phyloP scores from a whole-genome alignment of 2,329 filamentous ascomycete genomes.

The Grosmannia clavigera region DNA sequence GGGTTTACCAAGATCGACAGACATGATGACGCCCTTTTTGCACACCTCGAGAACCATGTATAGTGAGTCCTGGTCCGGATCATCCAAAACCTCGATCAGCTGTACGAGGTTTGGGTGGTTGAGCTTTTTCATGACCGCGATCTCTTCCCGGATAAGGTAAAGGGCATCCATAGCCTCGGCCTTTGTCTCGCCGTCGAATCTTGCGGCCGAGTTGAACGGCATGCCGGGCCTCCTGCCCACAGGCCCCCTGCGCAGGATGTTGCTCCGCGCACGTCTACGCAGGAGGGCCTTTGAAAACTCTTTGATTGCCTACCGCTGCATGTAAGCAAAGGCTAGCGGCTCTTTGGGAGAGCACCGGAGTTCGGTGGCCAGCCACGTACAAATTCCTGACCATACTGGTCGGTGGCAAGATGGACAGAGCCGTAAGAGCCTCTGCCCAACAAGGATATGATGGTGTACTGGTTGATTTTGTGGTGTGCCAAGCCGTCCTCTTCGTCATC shows the following conservation, averaged over 20 bases:
- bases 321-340: constrained; percentile 6
- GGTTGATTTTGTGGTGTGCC: constrained; percentile 80
- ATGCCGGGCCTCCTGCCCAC: constrained; percentile 37
- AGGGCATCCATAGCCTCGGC: constrained; percentile 59
- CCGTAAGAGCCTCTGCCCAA: constrained; percentile 96
- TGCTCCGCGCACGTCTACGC: constrained; percentile 79
- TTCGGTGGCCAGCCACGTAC: constrained; percentile 38
- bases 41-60: constrained; percentile 99
- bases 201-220: constrained; percentile 9
- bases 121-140: constrained; percentile 98
- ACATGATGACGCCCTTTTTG: constrained; percentile 95
- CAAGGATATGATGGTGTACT: constrained; percentile 87
- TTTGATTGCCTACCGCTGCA: constrained; percentile 63
- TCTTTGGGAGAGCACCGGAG: neutral
- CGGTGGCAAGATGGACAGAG: constrained; percentile 76
- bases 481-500: constrained; percentile 74
- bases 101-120: constrained; percentile 90
- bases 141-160: constrained; percentile 85
- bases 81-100: constrained; percentile 87
- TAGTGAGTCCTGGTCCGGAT: constrained; percentile 86
- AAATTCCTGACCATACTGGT: constrained; percentile 88
- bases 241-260: constrained; percentile 55
- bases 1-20: constrained; percentile 73
- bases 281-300: constrained; percentile 92
- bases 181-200: constrained; percentile 26